A percentile compares a stretch with the other conserved stretches of the same genome.
Conservation (phyloP, 768 basidiomycete genomes). For the Fomitopsis pulvina region DNA sequence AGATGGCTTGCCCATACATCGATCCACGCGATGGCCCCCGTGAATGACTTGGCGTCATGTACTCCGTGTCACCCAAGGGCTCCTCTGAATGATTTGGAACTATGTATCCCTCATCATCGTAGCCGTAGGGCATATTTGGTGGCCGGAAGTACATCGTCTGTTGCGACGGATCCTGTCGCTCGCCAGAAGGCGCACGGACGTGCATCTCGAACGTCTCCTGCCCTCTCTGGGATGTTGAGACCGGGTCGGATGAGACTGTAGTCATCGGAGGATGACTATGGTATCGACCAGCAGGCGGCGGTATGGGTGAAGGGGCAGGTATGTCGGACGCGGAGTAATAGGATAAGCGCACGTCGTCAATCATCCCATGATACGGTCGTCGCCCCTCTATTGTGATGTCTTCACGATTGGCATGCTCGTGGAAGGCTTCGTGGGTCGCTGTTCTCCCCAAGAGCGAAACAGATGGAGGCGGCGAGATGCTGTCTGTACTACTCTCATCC, state of each 20-base stretch:
- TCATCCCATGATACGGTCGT: slow-evolving; percentile 4
- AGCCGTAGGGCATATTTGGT: slow-evolving; percentile 7
- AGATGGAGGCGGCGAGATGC: slow-evolving; percentile 13
- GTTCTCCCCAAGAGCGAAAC: slow-evolving; percentile 8
- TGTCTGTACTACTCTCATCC: slow-evolving; percentile 10
- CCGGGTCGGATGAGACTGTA: slow-evolving; percentile 14
- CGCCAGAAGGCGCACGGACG: slow-evolving; percentile 22
- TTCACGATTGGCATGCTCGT: background rate
- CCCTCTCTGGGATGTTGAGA: slow-evolving; percentile 3
- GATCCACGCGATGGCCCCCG: slow-evolving; percentile 1
- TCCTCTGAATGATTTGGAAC: slow-evolving; percentile 2
- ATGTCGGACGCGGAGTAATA: slow-evolving; percentile 54
- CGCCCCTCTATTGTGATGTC: slow-evolving; percentile 4
- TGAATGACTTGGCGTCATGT: slow-evolving; percentile 1
- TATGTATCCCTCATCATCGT: slow-evolving; percentile 9
- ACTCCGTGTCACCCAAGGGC: slow-evolving; percentile 11
- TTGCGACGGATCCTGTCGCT: slow-evolving; percentile 2
- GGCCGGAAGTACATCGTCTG: slow-evolving; percentile 3
- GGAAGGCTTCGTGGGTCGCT: slow-evolving; percentile 2
- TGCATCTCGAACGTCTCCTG: slow-evolving; percentile 35
- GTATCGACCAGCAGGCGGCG: slow-evolving; percentile 25
- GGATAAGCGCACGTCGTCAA: slow-evolving; percentile 28
- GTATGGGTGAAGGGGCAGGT: slow-evolving; percentile 50
- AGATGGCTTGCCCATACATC: slow-evolving; percentile 1
- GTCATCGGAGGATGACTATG: slow-evolving; percentile 23